phyloP scores from a whole-genome alignment of 2,329 filamentous ascomycete genomes.

The Xylaria polymorpha region DNA sequence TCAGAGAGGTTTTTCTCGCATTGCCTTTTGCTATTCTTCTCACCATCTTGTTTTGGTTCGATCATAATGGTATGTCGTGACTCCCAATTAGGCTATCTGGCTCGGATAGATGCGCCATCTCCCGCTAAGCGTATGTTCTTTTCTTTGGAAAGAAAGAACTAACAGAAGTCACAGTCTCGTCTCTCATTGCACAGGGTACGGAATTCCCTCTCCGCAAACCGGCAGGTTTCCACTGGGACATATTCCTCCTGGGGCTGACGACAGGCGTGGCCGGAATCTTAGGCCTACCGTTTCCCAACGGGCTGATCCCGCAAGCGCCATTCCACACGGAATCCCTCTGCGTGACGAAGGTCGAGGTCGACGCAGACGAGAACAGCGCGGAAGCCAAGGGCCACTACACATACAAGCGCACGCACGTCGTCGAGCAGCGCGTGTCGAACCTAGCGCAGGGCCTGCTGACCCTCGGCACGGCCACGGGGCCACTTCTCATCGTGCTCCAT shows the following conservation, averaged over 20 bases:
- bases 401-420: conserved; percentile 69
- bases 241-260: conserved; percentile 82
- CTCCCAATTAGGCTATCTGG: neutral
- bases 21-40: conserved; percentile 87
- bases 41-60: conserved; percentile 89
- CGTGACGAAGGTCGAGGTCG: conserved; percentile 68
- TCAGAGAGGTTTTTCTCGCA: conserved; percentile 81
- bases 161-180: conserved; percentile 70
- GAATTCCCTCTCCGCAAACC: conserved; percentile 85
- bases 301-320: conserved; percentile 84
- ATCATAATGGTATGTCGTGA: conserved; percentile 76
- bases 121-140: too few species aligned
- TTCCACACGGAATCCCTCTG: conserved; percentile 85
- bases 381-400: conserved; percentile 52
- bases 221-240: conserved; percentile 86
- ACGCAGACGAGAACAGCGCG: conserved; percentile 62
- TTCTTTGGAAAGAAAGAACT: conserved; percentile 18
- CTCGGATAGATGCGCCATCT: neutral
- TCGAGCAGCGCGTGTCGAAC: conserved; percentile 84
- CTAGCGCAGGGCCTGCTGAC: conserved; percentile 81
- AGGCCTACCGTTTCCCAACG: conserved; percentile 84
- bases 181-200: conserved; percentile 83
- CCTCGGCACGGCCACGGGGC: conserved; percentile 81
- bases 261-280: conserved; percentile 80
- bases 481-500: conserved; percentile 77